Base-by-base conservation (phyloP, 306 rosid genomes). In the Vigna hirtella region DNA sequence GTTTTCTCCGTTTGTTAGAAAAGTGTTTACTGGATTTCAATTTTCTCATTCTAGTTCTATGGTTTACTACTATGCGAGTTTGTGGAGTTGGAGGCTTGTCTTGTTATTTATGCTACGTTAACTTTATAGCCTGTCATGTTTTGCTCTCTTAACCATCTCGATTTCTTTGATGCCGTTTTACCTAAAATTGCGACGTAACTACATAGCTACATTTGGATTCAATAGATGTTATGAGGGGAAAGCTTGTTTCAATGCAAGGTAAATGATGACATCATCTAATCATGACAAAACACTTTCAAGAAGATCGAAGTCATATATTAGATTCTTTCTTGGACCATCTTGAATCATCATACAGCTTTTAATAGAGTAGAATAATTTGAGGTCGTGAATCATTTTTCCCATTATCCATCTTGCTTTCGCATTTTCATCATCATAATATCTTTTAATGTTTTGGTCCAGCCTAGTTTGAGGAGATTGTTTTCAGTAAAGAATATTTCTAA, bases 1-100 rank as follows among this genome's bases (percentile, higher is more conserved):
- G 75, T 70, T 71, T 30, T 62, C 80, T 72, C 48, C 18, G 43
- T 50, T 63, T 82, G 82, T 79, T 82, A 84, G 86, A 83, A 48
- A 40, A 42, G 22, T 48, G 69, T 52, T 22, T 26, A 49, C 45
- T 57, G n/a, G 56, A 61, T 55, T 77, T 20, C 71, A 49, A 22
- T 43, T 72, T 79, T 67, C 75, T 73, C 43, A 6, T 38, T 69
- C 63, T 32, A 69, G 51, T 16, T 62, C 42, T 18, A 13, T 57
- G 58, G 17, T 47, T 26, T 28, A 6, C 55, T 67, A 2, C 43
- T 26, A 0, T 49, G 38, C 24, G 59, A 67, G 73, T 30, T 43
- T 40, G 47, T 79, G 51, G 22, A 42, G 70, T 68, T 68, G 2
- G 66, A 61, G 62, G 67, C 48, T 26, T 80, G 38, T 64, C 59